phyloP scores from a whole-genome alignment of 1,284 basidiomycete species.

The Laetiporus sulphureus region DNA sequence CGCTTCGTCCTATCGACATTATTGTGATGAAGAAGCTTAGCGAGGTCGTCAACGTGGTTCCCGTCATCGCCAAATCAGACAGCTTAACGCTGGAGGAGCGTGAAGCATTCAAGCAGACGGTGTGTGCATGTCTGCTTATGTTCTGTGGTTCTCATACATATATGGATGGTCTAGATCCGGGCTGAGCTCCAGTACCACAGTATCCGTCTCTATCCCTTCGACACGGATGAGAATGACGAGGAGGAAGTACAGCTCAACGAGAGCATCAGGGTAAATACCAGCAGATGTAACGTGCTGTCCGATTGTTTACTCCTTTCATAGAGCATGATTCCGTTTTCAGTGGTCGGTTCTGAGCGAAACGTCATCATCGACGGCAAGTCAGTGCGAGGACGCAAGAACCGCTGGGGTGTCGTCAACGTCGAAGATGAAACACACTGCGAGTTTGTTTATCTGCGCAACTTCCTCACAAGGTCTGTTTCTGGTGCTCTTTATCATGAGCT shows the following conservation, averaged over 20 bases:
- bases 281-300: background rate
- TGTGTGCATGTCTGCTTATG: slow-evolving; percentile 20
- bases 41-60: slow-evolving; percentile 98
- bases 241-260: slow-evolving; percentile 91
- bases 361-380: slow-evolving; percentile 95
- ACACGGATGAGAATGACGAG: slow-evolving; percentile 92
- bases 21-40: slow-evolving; percentile 98
- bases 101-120: slow-evolving; percentile 89
- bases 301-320: slow-evolving; percentile 26
- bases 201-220: slow-evolving; percentile 95
- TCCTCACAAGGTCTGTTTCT: slow-evolving; percentile 72
- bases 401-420: slow-evolving; percentile 98
- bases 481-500: background rate
- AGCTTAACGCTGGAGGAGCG: slow-evolving; percentile 92
- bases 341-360: slow-evolving; percentile 92
- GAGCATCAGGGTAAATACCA: slow-evolving; percentile 67
- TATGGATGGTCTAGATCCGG: slow-evolving; percentile 56
- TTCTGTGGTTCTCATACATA: background rate
- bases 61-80: slow-evolving; percentile 98
- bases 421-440: slow-evolving; percentile 98
- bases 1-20: slow-evolving; percentile 90
- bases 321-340: slow-evolving; percentile 93
- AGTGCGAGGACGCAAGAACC: slow-evolving; percentile 93
- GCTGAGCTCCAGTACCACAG: slow-evolving; percentile 91
- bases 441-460: slow-evolving; percentile 96